phyloP scores from a whole-genome alignment of 1,284 basidiomycete species.

The Melampsora larici-populina region DNA sequence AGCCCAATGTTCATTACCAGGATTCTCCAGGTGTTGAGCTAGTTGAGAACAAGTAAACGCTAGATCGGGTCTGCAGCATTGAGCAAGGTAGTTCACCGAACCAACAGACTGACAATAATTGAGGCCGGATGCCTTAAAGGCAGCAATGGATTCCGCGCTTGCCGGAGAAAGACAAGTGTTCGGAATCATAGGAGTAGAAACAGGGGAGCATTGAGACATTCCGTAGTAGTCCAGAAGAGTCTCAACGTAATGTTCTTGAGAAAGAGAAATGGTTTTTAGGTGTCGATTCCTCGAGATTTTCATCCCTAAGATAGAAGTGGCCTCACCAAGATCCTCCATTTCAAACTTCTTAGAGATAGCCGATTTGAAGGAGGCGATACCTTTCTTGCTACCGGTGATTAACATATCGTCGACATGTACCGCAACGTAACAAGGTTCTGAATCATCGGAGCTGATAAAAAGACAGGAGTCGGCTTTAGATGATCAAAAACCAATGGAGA shows the following conservation, averaged over 20 bases:
- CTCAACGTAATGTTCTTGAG: neutral
- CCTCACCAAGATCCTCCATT: too few relatives aligned
- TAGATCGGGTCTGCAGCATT: conserved; percentile 8
- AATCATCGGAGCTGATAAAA: neutral
- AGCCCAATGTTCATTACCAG: neutral
- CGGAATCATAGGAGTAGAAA: neutral
- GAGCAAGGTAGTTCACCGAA: conserved; percentile 8
- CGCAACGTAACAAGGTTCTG: neutral
- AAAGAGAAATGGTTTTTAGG: neutral
- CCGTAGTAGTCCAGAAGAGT: neutral
- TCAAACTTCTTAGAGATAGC: neutral
- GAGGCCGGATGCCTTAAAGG: neutral
- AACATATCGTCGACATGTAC: neutral
- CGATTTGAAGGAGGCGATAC: neutral
- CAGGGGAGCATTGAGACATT: neutral
- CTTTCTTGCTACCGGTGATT: neutral
- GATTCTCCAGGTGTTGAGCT: too few relatives aligned
- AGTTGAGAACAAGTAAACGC: neutral
- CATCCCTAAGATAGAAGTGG: too few relatives aligned
- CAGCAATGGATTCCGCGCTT: neutral
- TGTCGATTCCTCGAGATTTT: too few relatives aligned
- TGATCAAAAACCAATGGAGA: neutral
- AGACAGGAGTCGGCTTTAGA: conserved; percentile 2
- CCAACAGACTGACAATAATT: neutral
- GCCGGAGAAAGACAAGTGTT: neutral